Conservation (phyloP, 176 grass and related monocot genomes). For the Guadua angustifolia region DNA sequence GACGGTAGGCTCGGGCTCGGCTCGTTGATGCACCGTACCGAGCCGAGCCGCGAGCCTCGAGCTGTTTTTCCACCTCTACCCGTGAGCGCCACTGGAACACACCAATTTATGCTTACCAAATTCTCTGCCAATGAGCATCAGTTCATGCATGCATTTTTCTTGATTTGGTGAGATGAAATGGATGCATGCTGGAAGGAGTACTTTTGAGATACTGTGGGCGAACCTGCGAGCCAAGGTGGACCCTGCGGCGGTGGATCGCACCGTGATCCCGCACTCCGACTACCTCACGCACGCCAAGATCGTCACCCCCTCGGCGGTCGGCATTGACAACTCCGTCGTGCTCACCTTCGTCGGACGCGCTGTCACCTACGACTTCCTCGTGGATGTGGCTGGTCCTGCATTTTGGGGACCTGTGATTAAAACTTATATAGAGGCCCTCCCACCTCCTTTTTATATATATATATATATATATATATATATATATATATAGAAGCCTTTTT, state of each 20-base stretch:
- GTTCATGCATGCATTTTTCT: not conserved
- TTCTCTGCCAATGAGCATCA: not conserved
- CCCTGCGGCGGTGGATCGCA: conserved; percentile 46
- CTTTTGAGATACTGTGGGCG: conserved; percentile 83
- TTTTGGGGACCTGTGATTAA: no score
- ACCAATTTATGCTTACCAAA: not conserved
- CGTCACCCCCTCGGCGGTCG: conserved; percentile 43
- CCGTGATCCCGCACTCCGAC: conserved; percentile 64
- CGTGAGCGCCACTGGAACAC: conserved; percentile 28
- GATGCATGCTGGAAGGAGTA: conserved; percentile 64
- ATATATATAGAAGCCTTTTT: no score
- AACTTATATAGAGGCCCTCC: no score
- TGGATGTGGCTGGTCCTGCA: no score
- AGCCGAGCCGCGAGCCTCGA: no score
- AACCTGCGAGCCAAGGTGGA: conserved; percentile 75
- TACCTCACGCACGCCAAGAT: conserved; percentile 63
- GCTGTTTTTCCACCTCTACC: no score
- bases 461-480: no score
- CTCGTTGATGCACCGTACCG: no score
- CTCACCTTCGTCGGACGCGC: conserved; percentile 51
- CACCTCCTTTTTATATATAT: no score
- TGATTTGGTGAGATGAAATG: not conserved
- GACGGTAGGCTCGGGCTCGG: no score
- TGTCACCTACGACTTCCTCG: conserved; percentile 67
- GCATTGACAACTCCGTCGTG: conserved; percentile 61